A percentile compares a stretch with the other conserved stretches of the same genome.
Evolutionary conservation across 2,329 filamentous ascomycete species (phyloP).

Genomic region (Nemania diffusa): DNA sequence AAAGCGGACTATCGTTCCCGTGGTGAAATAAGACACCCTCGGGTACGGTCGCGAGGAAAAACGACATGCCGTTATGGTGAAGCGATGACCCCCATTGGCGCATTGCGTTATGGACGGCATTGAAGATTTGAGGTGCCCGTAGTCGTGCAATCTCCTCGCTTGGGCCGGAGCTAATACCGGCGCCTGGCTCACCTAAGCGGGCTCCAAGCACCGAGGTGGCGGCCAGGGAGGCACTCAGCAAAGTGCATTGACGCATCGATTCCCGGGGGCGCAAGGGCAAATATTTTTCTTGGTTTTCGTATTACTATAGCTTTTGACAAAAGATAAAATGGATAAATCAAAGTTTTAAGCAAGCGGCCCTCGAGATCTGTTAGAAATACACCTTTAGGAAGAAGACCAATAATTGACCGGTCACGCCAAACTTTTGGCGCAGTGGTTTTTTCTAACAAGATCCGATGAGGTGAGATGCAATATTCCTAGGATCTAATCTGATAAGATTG

Average conservation of each 20-base stretch:
- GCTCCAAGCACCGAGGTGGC: constrained; percentile 20
- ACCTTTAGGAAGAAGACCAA: no score
- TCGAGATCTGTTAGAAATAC: no score
- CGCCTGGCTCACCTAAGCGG: background rate
- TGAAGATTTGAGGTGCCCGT: constrained; percentile 76
- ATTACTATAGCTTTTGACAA: no score
- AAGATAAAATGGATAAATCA: background rate
- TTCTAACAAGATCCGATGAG: background rate
- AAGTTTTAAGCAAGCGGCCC: background rate
- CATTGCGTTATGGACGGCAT: constrained; percentile 76
- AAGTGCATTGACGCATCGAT: background rate
- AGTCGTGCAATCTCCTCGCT: constrained; percentile 52
- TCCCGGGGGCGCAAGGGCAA: background rate
- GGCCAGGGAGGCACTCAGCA: background rate
- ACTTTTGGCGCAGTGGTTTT: no score
- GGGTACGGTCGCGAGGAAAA: constrained; percentile 74
- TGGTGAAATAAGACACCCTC: constrained; percentile 75
- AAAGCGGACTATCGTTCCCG: constrained; percentile 59
- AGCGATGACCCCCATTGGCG: constrained; percentile 79
- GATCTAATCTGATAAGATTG: constrained; percentile 19
- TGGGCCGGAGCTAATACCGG: constrained; percentile 47
- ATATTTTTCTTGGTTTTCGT: background rate
- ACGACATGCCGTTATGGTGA: constrained; percentile 79
- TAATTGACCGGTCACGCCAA: no score
- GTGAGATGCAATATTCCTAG: background rate